Evolutionary conservation across 176 grass and related monocot species (phyloP).

Genomic region (sorghum (Sorghum bicolor)): DNA sequence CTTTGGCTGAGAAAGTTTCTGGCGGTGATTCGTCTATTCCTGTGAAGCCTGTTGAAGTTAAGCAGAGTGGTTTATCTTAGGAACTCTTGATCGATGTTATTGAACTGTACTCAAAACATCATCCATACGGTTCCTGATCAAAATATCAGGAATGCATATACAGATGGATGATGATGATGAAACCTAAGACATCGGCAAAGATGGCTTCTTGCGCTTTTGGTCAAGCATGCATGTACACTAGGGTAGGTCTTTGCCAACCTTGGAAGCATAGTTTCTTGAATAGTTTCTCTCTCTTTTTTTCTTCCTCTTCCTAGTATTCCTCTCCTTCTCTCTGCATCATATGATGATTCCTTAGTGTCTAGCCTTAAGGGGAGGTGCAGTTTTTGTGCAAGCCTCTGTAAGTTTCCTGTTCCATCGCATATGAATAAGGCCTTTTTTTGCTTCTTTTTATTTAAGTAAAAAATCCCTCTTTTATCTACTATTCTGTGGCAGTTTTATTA

Average conservation of each 20-base stretch:
- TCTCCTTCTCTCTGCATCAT: conserved; percentile 11
- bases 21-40: conserved; percentile 11
- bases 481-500: neutral
- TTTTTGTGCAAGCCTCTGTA: conserved; percentile 63
- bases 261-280: conserved; percentile 33
- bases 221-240: conserved; percentile 36
- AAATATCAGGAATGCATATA: conserved; percentile 13
- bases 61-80: conserved; percentile 24
- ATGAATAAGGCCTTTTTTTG: conserved; percentile 37
- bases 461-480: neutral
- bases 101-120: conserved; percentile 12
- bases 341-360: conserved; percentile 33
- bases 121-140: conserved; percentile 26
- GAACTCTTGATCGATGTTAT: neutral
- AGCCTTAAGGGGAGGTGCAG: conserved; percentile 61
- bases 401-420: conserved; percentile 24
- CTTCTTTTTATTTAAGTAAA: neutral
- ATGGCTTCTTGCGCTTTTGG: neutral
- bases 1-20: conserved; percentile 25
- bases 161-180: neutral
- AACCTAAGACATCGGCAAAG: conserved; percentile 4
- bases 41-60: conserved; percentile 24
- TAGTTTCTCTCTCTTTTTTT: neutral
- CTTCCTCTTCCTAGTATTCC: neutral
- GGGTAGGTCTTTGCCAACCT: conserved; percentile 33